Conservation (phyloP, 306 rosid genomes). For the Casuarina equisetifolia region DNA sequence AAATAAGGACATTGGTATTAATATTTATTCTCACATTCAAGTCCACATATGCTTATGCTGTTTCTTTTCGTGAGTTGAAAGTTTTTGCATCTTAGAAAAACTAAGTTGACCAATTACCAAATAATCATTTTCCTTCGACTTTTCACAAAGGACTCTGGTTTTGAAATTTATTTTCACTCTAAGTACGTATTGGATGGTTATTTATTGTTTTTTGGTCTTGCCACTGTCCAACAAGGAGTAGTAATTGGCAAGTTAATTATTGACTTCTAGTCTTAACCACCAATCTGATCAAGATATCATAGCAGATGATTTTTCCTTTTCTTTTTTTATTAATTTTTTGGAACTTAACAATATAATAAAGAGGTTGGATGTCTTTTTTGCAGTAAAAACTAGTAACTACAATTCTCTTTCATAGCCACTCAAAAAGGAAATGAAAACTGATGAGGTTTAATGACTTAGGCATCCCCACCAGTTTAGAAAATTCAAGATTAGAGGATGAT, state of each 20-base stretch:
- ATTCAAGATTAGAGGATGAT: slow-evolving; percentile 81
- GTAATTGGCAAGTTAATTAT: not conserved
- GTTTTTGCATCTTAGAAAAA: too few species aligned
- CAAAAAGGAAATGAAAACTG: slow-evolving; percentile 12
- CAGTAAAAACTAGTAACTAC: not conserved
- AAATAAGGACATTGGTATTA: slow-evolving; percentile 64
- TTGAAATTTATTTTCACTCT: not conserved
- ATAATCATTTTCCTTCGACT: too few species aligned
- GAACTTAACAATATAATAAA: not conserved
- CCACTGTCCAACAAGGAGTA: too few species aligned
- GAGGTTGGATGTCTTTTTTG: not conserved
- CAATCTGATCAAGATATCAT: not conserved
- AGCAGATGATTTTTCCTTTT: not conserved
- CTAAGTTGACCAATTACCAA: too few species aligned
- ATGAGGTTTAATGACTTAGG: slow-evolving; percentile 46
- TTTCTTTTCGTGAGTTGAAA: too few species aligned
- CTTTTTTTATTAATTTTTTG: not conserved
- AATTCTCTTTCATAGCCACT: not conserved
- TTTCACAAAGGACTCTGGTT: too few species aligned
- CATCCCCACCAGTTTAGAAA: slow-evolving; percentile 47
- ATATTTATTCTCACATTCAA: slow-evolving; percentile 18
- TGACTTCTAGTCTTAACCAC: not conserved
- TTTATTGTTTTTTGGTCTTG: not conserved
- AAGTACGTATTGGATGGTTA: not conserved
- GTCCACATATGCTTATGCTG: too few species aligned